These are phyloP conservation scores for Pisolithus tinctorius DNA, from an alignment of 768 basidiomycete genomes.

Conservation along the genomic window DNA sequence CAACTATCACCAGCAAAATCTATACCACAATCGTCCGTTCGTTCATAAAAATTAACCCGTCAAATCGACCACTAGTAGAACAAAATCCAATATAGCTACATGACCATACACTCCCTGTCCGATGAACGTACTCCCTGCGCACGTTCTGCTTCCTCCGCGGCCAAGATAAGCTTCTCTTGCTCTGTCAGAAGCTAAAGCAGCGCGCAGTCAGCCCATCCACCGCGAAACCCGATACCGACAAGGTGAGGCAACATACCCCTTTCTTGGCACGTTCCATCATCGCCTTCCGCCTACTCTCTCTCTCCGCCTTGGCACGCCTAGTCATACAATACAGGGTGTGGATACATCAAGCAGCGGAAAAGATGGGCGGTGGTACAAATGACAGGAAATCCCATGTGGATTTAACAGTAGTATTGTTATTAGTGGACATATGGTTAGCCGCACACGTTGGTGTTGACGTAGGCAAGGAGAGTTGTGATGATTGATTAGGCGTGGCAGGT, in stretches of 20 bases:
- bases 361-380: constrained; percentile 63
- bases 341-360: constrained; percentile 52
- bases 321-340: constrained; percentile 14
- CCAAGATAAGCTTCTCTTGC: constrained; percentile 56
- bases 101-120: constrained; percentile 48
- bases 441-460: constrained; percentile 10
- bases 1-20: too few species aligned
- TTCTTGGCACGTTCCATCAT: constrained; percentile 71
- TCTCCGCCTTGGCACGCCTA: constrained; percentile 72
- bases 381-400: constrained; percentile 32
- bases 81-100: constrained; percentile 32
- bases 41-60: neutral
- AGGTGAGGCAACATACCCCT: constrained; percentile 43
- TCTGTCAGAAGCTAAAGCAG: constrained; percentile 46
- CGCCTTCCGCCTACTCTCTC: constrained; percentile 61
- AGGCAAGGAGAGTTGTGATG: constrained; percentile 9
- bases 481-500: constrained; percentile 11
- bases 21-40: too few species aligned
- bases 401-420: constrained; percentile 32
- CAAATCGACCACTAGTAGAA: neutral
- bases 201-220: neutral
- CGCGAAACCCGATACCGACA: neutral
- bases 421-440: constrained; percentile 20
- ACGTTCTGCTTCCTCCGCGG: constrained; percentile 42
- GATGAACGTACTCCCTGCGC: constrained; percentile 22